phyloP scores from a whole-genome alignment of 202 grass and related monocot species.

The Zizania palustris region DNA sequence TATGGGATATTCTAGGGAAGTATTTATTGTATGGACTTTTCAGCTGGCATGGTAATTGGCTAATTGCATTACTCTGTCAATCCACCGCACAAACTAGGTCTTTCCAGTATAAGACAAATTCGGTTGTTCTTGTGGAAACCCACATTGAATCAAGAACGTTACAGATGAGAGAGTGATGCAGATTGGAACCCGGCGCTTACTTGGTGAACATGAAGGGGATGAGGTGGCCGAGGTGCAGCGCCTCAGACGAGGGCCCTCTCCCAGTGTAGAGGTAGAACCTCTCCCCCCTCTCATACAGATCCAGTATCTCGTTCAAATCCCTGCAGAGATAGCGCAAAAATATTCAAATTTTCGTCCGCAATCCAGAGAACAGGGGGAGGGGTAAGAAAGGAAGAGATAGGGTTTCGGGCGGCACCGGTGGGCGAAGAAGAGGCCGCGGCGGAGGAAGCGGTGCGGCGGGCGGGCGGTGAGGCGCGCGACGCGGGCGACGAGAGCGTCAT shows the following conservation, averaged over 20 bases:
- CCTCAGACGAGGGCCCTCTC: conserved; percentile 87
- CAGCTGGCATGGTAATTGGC: too few species aligned
- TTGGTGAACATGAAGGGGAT: conserved; percentile 99
- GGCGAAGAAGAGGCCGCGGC: conserved; percentile 89
- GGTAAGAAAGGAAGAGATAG: not conserved
- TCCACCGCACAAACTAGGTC: not conserved
- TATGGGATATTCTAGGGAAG: not conserved
- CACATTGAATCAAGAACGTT: not conserved
- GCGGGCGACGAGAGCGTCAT: conserved; percentile 60
- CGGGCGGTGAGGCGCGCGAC: conserved; percentile 60
- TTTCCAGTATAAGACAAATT: not conserved
- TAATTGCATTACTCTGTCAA: not conserved
- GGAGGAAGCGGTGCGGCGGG: conserved; percentile 75
- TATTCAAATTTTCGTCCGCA: not conserved
- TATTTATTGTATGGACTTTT: not conserved
- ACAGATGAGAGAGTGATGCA: not conserved
- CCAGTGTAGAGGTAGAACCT: conserved; percentile 95
- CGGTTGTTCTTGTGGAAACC: not conserved
- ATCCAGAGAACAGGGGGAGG: not conserved
- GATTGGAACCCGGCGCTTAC: conserved; percentile 38
- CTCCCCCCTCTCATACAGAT: conserved; percentile 75
- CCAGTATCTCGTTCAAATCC: conserved; percentile 81
- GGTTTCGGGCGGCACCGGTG: conserved; percentile 51
- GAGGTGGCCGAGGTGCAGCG: conserved; percentile 89
- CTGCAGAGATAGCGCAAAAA: conserved; percentile 23